Base-by-base conservation (phyloP, 2,329 filamentous ascomycete genomes). In the Tolypocladium ophioglossoides region DNA sequence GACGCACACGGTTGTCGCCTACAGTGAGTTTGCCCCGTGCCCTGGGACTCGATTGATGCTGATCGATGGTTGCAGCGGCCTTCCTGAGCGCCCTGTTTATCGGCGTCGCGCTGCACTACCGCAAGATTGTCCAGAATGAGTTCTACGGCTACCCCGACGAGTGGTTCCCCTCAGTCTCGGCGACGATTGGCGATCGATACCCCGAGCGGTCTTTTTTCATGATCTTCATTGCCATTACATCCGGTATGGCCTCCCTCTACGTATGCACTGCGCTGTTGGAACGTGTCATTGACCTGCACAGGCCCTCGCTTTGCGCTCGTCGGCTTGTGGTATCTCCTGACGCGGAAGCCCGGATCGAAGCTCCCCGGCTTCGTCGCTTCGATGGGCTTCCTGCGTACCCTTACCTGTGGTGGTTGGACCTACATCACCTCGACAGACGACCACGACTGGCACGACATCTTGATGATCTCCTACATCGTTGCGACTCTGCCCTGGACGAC, bases 381-480 rank as follows among this genome's bases (percentile, higher is more conserved):
- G 41, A 85, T 89, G 63, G 94, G 94, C 54, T 61, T 96, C 52
- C 86, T 97, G 66, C 84, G 94, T 63, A 96, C 92, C 11, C 74
- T 97, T 55, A 96, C 91, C 4, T 99, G 94, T 66, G 94, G 92
- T 63, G 94, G 94, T 56, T 99, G 94, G 92, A 96, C 94, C 52
- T 99, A 97, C 71, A 85, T 99, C 57, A 99, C 94, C 30, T 97
- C 94, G 58, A 99, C 94, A 46, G 94, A 99, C 68, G 90, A 97
- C 69, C 94, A 99, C 71, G 85, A 95, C 71, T 97, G 91, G 91
- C 94, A 99, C 70, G 94, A 99, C 66, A 92, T 97, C 58, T 92
- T 99, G 70, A 99, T 99, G 94, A 96, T 99, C 62, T 95, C 91
- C 16, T 99, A 99, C 71, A 78, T 99, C 54, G 86, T 99, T 48